Conservation (phyloP, 2,329 filamentous ascomycete genomes). For the Alternaria metachromatica region DNA sequence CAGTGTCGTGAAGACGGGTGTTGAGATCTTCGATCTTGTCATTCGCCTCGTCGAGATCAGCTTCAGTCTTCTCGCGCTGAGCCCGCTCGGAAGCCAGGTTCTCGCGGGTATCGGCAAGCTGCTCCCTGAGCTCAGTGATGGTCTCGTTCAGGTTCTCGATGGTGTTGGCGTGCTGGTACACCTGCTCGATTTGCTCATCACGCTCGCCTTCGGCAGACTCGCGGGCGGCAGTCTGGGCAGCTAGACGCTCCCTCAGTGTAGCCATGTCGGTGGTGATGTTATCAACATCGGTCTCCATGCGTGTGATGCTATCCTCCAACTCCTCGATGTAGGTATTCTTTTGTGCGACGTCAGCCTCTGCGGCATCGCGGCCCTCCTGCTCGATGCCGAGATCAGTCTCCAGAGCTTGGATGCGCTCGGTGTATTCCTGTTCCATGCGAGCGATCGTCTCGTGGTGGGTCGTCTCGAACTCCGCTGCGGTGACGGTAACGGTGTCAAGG, state of each 20-base stretch:
- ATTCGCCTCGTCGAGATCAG: constrained; percentile 52
- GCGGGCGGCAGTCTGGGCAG: constrained; percentile 39
- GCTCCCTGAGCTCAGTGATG: constrained; percentile 48
- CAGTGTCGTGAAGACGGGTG: constrained; percentile 49
- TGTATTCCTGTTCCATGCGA: constrained; percentile 50
- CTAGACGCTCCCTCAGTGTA: constrained; percentile 43
- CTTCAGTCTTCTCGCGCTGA: constrained; percentile 54
- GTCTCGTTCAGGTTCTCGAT: constrained; percentile 41
- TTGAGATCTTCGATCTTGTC: constrained; percentile 51
- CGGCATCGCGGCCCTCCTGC: constrained; percentile 45
- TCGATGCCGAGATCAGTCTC: constrained; percentile 48
- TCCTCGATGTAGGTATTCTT: constrained; percentile 49
- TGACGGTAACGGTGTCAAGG: constrained; percentile 44
- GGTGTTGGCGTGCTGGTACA: constrained; percentile 46
- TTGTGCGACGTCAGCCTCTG: constrained; percentile 49
- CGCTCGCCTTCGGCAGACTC: constrained; percentile 48
- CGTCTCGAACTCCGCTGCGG: constrained; percentile 50
- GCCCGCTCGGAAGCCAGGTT: constrained; percentile 50
- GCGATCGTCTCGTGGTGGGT: constrained; percentile 46
- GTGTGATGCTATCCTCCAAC: constrained; percentile 48
- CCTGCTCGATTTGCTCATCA: constrained; percentile 43
- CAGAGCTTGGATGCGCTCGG: constrained; percentile 44
- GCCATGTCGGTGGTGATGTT: constrained; percentile 39
- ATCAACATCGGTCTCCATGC: constrained; percentile 48
- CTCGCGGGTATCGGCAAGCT: constrained; percentile 47